phyloP scores from a whole-genome alignment of 2,329 filamentous ascomycete species.

The Macroventuria anomochaeta region DNA sequence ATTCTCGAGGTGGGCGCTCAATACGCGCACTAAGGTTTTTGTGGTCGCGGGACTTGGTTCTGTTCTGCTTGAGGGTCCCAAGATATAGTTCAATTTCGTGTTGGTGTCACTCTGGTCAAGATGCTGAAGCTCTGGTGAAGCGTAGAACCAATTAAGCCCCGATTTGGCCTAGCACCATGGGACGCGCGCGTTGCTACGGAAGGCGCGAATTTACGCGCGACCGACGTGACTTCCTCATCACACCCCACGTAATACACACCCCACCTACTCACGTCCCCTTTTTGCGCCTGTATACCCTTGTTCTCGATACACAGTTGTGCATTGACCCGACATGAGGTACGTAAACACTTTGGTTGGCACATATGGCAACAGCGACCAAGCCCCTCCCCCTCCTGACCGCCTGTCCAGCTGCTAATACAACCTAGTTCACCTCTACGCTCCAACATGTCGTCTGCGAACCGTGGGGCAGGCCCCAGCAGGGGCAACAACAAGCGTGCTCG shows the following conservation, averaged over 20 bases:
- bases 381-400: slow-evolving; percentile 29
- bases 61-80: neutral
- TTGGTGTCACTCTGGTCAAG: neutral
- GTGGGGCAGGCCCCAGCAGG: slow-evolving; percentile 64
- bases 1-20: neutral
- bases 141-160: slow-evolving; percentile 12
- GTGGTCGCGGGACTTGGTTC: neutral
- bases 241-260: slow-evolving; percentile 13
- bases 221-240: slow-evolving; percentile 7
- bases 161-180: slow-evolving; percentile 7
- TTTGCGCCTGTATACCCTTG: slow-evolving; percentile 8
- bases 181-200: slow-evolving; percentile 23
- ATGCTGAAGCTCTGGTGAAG: slow-evolving; percentile 3
- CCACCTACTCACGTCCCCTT: slow-evolving; percentile 12
- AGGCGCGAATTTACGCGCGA: slow-evolving; percentile 14
- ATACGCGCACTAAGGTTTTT: neutral
- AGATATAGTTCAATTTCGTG: neutral
- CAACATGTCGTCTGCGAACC: slow-evolving; percentile 83
- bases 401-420: slow-evolving; percentile 27
- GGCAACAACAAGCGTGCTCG: slow-evolving; percentile 70
- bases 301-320: slow-evolving; percentile 4
- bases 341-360: slow-evolving; percentile 4
- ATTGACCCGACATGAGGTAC: slow-evolving; percentile 32
- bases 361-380: slow-evolving; percentile 12
- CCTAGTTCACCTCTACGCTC: slow-evolving; percentile 80